Conservation (phyloP, 176 grass and related monocot genomes). For the Saccharum officinarum region DNA sequence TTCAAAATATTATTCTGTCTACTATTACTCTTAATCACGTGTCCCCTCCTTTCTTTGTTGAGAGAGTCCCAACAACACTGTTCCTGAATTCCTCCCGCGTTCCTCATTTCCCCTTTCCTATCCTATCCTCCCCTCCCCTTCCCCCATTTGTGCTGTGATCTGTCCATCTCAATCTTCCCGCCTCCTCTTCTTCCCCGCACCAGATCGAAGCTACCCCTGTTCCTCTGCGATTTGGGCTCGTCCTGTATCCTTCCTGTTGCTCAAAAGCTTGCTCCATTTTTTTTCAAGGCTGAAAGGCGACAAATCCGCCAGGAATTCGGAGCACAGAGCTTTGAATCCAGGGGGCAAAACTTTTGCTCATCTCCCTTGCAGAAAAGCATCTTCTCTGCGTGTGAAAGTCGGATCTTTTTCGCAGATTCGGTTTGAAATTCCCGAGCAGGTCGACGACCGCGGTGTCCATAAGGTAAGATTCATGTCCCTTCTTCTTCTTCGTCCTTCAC, state of each 20-base stretch:
- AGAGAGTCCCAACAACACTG: background rate
- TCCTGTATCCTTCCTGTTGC: background rate
- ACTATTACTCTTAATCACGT: background rate
- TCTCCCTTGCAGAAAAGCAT: background rate
- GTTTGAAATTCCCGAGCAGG: background rate
- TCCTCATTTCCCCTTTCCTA: background rate
- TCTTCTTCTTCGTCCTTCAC: background rate
- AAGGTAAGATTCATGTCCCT: conserved; percentile 23
- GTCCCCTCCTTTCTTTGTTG: background rate
- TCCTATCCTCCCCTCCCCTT: background rate
- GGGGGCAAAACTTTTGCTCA: conserved; percentile 3
- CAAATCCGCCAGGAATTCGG: background rate
- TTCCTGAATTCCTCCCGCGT: background rate
- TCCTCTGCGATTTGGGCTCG: background rate
- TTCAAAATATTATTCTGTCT: too few relatives aligned
- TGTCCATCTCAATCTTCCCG: conserved; percentile 10
- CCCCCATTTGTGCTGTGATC: background rate
- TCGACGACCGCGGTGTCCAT: conserved; percentile 28
- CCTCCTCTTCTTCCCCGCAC: background rate
- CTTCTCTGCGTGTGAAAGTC: conserved; percentile 13
- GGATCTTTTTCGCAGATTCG: background rate
- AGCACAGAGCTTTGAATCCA: background rate
- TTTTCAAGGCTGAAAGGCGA: background rate
- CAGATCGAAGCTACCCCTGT: background rate
- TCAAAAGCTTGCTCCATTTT: background rate